These are phyloP conservation scores for Imleria badia DNA, from an alignment of 768 basidiomycete genomes.

Conservation along the genomic window DNA sequence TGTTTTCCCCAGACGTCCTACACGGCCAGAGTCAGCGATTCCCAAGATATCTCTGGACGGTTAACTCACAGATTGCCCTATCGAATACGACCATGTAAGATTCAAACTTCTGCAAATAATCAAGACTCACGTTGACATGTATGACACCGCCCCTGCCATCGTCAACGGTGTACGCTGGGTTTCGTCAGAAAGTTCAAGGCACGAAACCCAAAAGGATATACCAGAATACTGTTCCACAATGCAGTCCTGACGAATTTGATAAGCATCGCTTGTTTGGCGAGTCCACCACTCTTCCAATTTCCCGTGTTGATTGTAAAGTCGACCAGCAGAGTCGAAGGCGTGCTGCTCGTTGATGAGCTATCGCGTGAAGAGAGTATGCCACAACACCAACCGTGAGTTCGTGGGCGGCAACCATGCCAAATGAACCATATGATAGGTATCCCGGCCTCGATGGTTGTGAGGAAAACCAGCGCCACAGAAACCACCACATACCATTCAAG, in stretches of 20 bases:
- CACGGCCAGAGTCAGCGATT: constrained; percentile 12
- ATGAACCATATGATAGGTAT: constrained; percentile 89
- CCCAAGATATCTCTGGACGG: not conserved
- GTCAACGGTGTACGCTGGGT: constrained; percentile 71
- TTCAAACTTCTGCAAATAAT: not conserved
- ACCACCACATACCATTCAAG: constrained; percentile 57
- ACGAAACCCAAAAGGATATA: constrained; percentile 35
- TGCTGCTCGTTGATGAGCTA: constrained; percentile 47
- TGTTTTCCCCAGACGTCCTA: constrained; percentile 90
- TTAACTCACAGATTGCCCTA: constrained; percentile 74
- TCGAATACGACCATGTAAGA: not conserved
- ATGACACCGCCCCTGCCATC: constrained; percentile 84
- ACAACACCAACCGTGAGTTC: constrained; percentile 71
- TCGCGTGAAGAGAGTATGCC: not conserved
- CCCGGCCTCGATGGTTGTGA: constrained; percentile 61
- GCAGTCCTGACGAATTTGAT: constrained; percentile 80
- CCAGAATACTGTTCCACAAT: constrained; percentile 91
- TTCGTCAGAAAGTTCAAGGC: not conserved
- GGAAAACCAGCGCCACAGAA: not conserved
- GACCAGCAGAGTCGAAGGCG: constrained; percentile 87
- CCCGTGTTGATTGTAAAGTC: constrained; percentile 88
- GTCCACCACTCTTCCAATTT: constrained; percentile 93
- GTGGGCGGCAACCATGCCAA: constrained; percentile 90
- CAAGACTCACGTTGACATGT: constrained; percentile 71
- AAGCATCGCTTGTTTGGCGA: constrained; percentile 79